Percentiles rank a stretch among this genome's conserved stretches.
Evolutionary conservation across 75 land plant genomes (phyloP).

Genomic region (Pinus albicaulis): DNA sequence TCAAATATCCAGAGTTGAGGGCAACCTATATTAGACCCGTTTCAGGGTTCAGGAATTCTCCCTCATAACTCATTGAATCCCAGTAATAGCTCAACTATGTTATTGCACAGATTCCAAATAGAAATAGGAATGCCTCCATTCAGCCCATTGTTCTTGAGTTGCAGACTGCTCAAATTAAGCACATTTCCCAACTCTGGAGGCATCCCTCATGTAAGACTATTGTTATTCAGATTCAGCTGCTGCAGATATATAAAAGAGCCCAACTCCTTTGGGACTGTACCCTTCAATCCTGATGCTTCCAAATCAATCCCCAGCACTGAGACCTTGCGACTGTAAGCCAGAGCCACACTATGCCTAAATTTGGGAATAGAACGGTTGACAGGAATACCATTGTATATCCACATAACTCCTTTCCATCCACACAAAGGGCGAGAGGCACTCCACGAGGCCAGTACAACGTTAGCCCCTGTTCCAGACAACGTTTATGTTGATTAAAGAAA

Average conservation of each 20-base stretch:
- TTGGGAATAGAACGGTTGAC: conserved; percentile 14
- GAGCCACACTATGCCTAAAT: not conserved
- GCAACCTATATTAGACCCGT: not conserved
- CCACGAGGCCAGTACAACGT: conserved; percentile 12
- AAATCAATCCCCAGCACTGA: conserved; percentile 5
- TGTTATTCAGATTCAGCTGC: conserved; percentile 22
- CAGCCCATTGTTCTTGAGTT: conserved; percentile 24
- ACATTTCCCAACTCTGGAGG: conserved; percentile 24
- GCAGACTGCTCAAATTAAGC: conserved; percentile 16
- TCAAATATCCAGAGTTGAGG: conserved; percentile 12
- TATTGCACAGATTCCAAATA: conserved; percentile 20
- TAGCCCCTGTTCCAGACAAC: not conserved
- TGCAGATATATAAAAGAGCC: conserved; percentile 1
- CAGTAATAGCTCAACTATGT: conserved; percentile 16
- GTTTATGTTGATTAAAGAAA: too few relatives aligned
- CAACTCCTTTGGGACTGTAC: conserved; percentile 13
- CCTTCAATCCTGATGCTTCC: conserved; percentile 12
- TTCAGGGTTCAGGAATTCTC: conserved; percentile 15
- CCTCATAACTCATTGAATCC: conserved; percentile 20
- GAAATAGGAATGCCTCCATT: conserved; percentile 22
- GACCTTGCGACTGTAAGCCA: conserved; percentile 12
- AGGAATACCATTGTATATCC: conserved; percentile 14
- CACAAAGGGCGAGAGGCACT: conserved; percentile 14
- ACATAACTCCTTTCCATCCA: conserved; percentile 13
- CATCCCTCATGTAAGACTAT: conserved; percentile 21